Conservation (phyloP, 495 filamentous ascomycete species). For the Penicillium canariense region DNA sequence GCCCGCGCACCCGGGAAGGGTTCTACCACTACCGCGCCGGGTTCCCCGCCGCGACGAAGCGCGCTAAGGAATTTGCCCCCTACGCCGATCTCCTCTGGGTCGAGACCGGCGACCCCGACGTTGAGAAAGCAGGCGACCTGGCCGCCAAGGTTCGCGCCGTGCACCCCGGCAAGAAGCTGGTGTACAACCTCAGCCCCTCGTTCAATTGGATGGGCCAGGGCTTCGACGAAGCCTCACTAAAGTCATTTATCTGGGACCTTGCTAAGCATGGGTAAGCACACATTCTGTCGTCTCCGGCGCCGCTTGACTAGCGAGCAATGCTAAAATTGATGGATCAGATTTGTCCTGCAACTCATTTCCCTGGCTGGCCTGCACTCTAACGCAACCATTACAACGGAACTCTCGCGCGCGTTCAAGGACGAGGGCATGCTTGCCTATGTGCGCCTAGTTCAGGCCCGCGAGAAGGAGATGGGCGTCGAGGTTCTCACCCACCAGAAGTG, state of each 20-base stretch:
- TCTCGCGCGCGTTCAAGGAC: conserved; percentile 77
- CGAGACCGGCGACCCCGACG: conserved; percentile 85
- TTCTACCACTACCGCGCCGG: conserved; percentile 95
- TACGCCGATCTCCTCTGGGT: conserved; percentile 97
- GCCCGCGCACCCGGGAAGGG: conserved; percentile 89
- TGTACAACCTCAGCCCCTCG: conserved; percentile 92
- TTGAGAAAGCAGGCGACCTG: conserved; percentile 71
- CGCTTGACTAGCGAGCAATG: not conserved
- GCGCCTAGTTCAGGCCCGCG: conserved; percentile 77
- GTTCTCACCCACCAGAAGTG: conserved; percentile 98
- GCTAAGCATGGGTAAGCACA: conserved; percentile 73
- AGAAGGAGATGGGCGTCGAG: conserved; percentile 91
- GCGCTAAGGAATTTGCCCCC: conserved; percentile 84
- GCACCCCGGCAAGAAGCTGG: conserved; percentile 77
- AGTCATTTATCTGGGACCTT: conserved; percentile 93
- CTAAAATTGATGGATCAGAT: conserved; percentile 40
- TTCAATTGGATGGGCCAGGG: conserved; percentile 99
- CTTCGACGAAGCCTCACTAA: conserved; percentile 73
- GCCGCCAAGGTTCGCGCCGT: conserved; percentile 65
- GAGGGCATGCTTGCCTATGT: conserved; percentile 97
- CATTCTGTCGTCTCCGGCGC: not conserved
- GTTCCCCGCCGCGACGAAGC: conserved; percentile 85
- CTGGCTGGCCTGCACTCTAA: conserved; percentile 88
- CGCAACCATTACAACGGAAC: conserved; percentile 81
- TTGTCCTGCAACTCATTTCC: conserved; percentile 90